Evolutionary conservation across 2,329 filamentous ascomycete genomes (phyloP).

Genomic region (Thyridium curvatum): DNA sequence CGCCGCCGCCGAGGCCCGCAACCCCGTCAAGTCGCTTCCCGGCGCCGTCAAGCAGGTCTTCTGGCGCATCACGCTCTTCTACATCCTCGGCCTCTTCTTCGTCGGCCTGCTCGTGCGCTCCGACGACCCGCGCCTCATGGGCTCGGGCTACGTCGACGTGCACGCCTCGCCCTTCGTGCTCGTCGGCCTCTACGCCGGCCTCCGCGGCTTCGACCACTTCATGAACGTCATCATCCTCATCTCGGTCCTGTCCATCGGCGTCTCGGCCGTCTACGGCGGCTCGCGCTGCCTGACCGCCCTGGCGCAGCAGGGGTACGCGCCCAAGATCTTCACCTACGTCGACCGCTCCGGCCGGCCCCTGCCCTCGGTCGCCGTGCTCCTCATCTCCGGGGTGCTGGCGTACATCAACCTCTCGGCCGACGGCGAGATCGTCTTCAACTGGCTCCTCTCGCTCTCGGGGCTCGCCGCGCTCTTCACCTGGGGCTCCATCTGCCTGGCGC

Average conservation of each 20-base stretch:
- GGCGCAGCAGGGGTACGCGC: conserved; percentile 53
- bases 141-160: conserved; percentile 34
- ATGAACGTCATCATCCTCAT: conserved; percentile 56
- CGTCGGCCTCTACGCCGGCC: conserved; percentile 45
- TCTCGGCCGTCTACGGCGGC: conserved; percentile 53
- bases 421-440: conserved; percentile 51
- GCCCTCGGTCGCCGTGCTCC: conserved; percentile 37
- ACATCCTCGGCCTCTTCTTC: conserved; percentile 45
- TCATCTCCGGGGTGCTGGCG: conserved; percentile 43
- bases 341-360: conserved; percentile 52
- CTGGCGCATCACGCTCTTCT: conserved; percentile 51
- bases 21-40: conserved; percentile 68
- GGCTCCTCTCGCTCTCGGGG: conserved; percentile 60
- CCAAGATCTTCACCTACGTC: conserved; percentile 49
- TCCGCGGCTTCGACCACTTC: conserved; percentile 45
- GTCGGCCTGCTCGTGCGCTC: conserved; percentile 43
- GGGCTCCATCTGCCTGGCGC: conserved; percentile 61
- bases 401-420: conserved; percentile 37
- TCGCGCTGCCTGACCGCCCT: conserved; percentile 54
- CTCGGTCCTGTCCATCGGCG: conserved; percentile 52
- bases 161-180: conserved; percentile 52
- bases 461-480: conserved; percentile 62
- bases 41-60: conserved; percentile 77
- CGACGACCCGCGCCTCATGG: conserved; percentile 38
- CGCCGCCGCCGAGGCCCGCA: conserved; percentile 63